phyloP scores from a whole-genome alignment of 306 rosid species.

The Dryas octopetala region DNA sequence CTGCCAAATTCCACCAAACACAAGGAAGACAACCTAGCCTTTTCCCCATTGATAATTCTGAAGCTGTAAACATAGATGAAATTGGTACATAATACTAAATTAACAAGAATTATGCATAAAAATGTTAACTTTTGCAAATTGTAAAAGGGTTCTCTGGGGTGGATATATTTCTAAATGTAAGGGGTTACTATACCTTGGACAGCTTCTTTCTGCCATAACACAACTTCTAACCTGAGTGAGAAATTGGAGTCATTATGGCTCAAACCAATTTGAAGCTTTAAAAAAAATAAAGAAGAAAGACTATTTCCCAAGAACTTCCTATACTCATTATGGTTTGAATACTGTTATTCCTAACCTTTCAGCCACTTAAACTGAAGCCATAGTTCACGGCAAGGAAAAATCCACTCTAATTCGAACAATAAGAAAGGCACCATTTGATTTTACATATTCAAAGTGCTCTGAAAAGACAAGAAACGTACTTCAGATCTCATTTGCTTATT shows the following conservation, averaged over 20 bases:
- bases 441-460: neutral
- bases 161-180: neutral
- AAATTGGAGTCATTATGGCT: neutral
- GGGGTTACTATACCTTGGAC: neutral
- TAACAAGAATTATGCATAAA: slow-evolving; percentile 8
- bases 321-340: neutral
- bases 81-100: slow-evolving; percentile 4
- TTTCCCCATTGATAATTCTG: slow-evolving; percentile 21
- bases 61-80: slow-evolving; percentile 30
- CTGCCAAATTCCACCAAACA: slow-evolving; percentile 28
- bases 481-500: too few relatives aligned
- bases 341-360: neutral
- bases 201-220: neutral
- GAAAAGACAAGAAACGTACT: too few relatives aligned
- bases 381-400: neutral
- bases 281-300: neutral
- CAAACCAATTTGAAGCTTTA: neutral
- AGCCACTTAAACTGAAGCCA: neutral
- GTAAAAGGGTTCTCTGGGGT: neutral
- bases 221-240: neutral
- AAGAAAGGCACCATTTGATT: neutral
- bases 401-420: neutral
- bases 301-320: neutral
- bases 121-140: slow-evolving; percentile 1
- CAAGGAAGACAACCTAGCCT: slow-evolving; percentile 34